Base-by-base conservation (phyloP, 805 yeast genomes). In the Brettanomyces naardenensis region DNA sequence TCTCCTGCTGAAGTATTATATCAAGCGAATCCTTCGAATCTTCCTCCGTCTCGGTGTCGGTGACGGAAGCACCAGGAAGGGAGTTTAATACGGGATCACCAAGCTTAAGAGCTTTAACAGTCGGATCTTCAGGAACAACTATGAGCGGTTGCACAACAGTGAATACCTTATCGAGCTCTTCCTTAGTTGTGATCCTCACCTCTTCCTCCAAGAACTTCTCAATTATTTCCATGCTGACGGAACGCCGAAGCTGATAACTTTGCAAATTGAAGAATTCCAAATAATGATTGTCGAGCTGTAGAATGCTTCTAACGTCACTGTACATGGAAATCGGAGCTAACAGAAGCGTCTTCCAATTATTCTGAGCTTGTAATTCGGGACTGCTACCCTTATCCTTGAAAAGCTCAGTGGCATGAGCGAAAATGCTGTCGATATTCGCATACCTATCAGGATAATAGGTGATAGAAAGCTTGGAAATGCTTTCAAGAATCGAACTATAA, bases 391-490 rank as follows among this genome's bases (percentile, higher is more conserved):
- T 42, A 37, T 56, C 59, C 7, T 51, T 53, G 39, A 49, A 52
- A 31, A 61, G 61, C n/a, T 58, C 61, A 19, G 47, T 43, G 1
- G 86, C 78, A 53, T 71, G 79, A 40, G 71, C 59, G 56, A 73
- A 80, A 19, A 88, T 65, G 25, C 61, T 58, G 52, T 84, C 78
- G 39, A 88, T 64, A 54, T 83, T 75, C 4, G 65, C 69, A 43
- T 66, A 66, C 40, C 78, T 73, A 0, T 69, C 62, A 5, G 86
- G 82, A 52, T 83, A 83, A 61, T 78, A 84, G 4, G 70, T 65
- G 29, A 86, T 64, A 0, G 87, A 69, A 32, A 89, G 58, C 44
- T 71, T 72, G 36, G 81, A 67, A 23, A 85, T 66, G n/a, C 81
- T 73, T 41, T 78, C 80, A 32, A 86, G 62, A 17, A 88, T 65